These are phyloP conservation scores for Aureobasidium leucospermi DNA, from an alignment of 2,329 filamentous ascomycete genomes.

Conservation along the genomic window DNA sequence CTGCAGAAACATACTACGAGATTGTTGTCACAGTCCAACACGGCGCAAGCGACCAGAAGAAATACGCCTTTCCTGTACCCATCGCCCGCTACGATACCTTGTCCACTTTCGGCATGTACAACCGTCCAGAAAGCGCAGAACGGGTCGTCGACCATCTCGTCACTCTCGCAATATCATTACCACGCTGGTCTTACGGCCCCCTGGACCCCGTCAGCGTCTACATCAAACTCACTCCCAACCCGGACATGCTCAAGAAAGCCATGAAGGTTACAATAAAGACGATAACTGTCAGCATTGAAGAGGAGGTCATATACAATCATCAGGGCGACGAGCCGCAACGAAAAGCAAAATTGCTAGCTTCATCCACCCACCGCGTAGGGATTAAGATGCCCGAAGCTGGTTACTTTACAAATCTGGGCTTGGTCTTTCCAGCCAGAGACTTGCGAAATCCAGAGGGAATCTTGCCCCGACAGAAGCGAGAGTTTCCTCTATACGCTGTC, in stretches of 20 bases:
- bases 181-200: conserved; percentile 93
- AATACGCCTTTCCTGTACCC: conserved; percentile 84
- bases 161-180: conserved; percentile 82
- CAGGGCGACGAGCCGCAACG: conserved; percentile 92
- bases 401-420: conserved; percentile 84
- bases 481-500: conserved; percentile 83
- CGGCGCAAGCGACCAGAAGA: conserved; percentile 76
- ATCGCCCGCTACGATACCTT: conserved; percentile 91
- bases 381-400: conserved; percentile 83
- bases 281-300: conserved; percentile 88
- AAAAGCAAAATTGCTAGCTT: conserved; percentile 79
- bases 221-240: conserved; percentile 87
- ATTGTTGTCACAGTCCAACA: conserved; percentile 94
- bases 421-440: conserved; percentile 87
- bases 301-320: conserved; percentile 97
- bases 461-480: conserved; percentile 73
- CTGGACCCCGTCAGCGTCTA: conserved; percentile 93
- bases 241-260: conserved; percentile 84
- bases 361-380: conserved; percentile 73
- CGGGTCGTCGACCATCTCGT: conserved; percentile 84
- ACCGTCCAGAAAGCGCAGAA: conserved; percentile 83
- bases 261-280: conserved; percentile 88
- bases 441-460: conserved; percentile 80
- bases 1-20: conserved; percentile 96
- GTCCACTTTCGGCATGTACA: conserved; percentile 99